Evolutionary conservation across 805 yeast species (phyloP).

Genomic region (Metschnikowia baotianmanensis): DNA sequence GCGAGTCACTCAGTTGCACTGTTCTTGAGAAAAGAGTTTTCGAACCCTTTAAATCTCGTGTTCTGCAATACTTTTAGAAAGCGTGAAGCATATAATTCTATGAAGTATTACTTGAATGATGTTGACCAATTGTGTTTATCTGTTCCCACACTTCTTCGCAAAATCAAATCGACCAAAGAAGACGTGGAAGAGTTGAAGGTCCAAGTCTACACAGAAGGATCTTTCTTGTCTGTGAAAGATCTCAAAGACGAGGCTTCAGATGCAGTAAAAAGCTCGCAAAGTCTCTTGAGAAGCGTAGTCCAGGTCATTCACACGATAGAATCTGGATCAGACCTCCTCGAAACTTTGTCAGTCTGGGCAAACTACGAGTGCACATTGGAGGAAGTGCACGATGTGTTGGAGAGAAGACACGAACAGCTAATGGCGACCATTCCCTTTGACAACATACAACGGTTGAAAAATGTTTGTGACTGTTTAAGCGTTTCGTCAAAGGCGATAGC

Average conservation of each 20-base stretch:
- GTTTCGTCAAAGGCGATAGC: conserved; percentile 2
- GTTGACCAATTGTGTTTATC: conserved; percentile 6
- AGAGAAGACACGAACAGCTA: conserved; percentile 3
- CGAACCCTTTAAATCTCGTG: conserved; percentile 4
- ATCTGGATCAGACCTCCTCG: conserved; percentile 4
- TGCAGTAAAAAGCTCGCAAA: background rate
- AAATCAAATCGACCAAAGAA: conserved; percentile 2
- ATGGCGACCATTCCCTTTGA: conserved; percentile 4
- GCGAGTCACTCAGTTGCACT: conserved; percentile 3
- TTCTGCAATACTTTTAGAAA: conserved; percentile 3
- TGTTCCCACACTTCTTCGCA: conserved; percentile 3
- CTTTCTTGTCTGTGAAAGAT: conserved; percentile 1
- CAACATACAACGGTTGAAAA: background rate
- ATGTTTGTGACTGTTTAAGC: conserved; percentile 1
- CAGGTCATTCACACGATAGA: conserved; percentile 1
- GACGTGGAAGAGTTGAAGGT: conserved; percentile 5
- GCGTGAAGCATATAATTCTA: conserved; percentile 3
- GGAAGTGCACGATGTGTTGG: background rate
- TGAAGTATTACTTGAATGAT: conserved; percentile 3
- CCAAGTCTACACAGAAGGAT: conserved; percentile 5
- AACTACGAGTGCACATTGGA: conserved; percentile 7
- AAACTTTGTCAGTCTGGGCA: conserved; percentile 5
- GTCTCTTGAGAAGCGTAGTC: background rate
- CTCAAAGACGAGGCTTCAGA: conserved; percentile 4
- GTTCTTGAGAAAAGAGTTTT: conserved; percentile 5